These are phyloP conservation scores for Vinca major DNA, from an alignment of 305 asterid species.

Conservation along the genomic window DNA sequence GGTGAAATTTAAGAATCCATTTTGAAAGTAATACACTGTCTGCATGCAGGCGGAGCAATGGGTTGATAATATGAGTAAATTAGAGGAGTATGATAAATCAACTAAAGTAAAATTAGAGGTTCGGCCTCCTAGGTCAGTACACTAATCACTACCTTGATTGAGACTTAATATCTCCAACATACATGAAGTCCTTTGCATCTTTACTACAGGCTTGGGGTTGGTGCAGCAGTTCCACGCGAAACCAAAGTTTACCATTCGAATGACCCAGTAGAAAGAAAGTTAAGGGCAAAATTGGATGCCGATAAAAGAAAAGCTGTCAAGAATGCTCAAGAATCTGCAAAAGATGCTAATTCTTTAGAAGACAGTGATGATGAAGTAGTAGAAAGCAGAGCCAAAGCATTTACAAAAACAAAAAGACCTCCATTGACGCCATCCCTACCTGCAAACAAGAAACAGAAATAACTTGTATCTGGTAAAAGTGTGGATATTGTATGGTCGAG, in stretches of 20 bases:
- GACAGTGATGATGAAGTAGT: constrained; percentile 56
- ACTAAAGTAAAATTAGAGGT: constrained; percentile 37
- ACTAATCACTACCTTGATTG: neutral
- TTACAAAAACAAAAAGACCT: constrained; percentile 53
- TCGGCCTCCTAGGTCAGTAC: constrained; percentile 62
- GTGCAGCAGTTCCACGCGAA: constrained; percentile 60
- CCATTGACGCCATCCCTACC: constrained; percentile 17
- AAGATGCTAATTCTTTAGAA: constrained; percentile 29
- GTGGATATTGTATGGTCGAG: no score
- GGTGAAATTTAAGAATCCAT: neutral
- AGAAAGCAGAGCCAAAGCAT: constrained; percentile 58
- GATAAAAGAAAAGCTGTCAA: constrained; percentile 30
- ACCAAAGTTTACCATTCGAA: constrained; percentile 31
- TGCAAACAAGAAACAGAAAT: constrained; percentile 36
- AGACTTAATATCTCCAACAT: neutral
- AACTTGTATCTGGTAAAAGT: neutral
- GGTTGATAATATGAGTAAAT: constrained; percentile 53
- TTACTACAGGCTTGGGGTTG: constrained; percentile 64
- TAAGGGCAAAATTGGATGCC: constrained; percentile 43
- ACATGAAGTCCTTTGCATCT: constrained; percentile 14
- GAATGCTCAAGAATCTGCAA: constrained; percentile 33
- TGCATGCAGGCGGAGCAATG: constrained; percentile 64
- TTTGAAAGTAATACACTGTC: constrained; percentile 7
- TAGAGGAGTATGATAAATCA: constrained; percentile 28
- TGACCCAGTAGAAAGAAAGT: constrained; percentile 52